phyloP scores from a whole-genome alignment of 257 asterid species.

The Euphrasia confusa region DNA sequence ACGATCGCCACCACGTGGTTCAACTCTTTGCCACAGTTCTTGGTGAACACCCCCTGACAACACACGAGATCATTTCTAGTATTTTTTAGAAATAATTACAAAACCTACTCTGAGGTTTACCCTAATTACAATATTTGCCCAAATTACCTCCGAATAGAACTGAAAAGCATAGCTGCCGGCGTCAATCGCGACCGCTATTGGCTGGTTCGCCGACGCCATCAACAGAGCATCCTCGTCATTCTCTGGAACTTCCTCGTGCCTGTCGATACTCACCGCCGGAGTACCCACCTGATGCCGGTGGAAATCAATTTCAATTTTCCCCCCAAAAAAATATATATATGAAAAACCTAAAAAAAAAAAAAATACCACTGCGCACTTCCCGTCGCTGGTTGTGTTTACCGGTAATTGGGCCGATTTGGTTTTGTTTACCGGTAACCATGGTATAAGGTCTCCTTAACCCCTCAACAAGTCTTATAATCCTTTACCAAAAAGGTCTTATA shows the following conservation, averaged over 20 bases:
- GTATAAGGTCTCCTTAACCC: no score
- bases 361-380: constrained; percentile 59
- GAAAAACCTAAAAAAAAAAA: not conserved
- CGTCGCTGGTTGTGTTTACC: constrained; percentile 55
- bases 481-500: no score
- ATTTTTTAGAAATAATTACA: not conserved
- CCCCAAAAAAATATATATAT: not conserved
- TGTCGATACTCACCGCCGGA: constrained; percentile 44
- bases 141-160: constrained; percentile 67
- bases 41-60: constrained; percentile 59
- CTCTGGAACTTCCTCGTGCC: constrained; percentile 55
- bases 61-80: no score
- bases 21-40: constrained; percentile 60
- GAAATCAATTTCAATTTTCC: not conserved
- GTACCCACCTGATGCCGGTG: not conserved
- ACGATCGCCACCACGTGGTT: constrained; percentile 75
- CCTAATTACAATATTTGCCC: not conserved
- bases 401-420: no score
- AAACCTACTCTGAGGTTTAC: not conserved
- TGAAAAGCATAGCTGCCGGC: constrained; percentile 67
- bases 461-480: no score
- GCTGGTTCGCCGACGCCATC: constrained; percentile 78
- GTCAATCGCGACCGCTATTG: constrained; percentile 67
- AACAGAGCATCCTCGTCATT: constrained; percentile 52
- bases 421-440: no score